Conservation (phyloP, 2,329 filamentous ascomycete genomes). For the Pyrenophora graminea region DNA sequence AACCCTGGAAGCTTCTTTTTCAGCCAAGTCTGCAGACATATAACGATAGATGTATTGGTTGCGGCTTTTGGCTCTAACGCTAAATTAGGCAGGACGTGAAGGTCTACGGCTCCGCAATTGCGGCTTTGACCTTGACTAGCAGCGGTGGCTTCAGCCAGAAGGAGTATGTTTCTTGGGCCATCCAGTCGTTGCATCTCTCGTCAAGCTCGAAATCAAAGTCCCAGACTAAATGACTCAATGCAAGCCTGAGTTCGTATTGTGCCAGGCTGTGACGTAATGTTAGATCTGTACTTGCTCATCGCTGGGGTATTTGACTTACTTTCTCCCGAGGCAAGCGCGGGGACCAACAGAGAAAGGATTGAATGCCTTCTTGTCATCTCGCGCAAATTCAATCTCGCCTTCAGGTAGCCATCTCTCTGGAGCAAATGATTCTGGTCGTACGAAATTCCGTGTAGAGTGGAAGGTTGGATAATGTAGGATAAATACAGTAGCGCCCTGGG, state of each 20-base stretch:
- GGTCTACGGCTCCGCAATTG: background rate
- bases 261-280: background rate
- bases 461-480: slow-evolving; percentile 5
- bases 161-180: slow-evolving; percentile 2
- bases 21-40: too few species aligned
- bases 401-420: slow-evolving; percentile 5
- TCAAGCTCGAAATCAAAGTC: slow-evolving; percentile 2
- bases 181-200: slow-evolving; percentile 1
- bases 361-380: slow-evolving; percentile 7
- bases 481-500: background rate
- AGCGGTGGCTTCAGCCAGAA: slow-evolving; percentile 9
- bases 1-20: too few species aligned
- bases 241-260: slow-evolving; percentile 5
- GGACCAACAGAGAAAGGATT: slow-evolving; percentile 4
- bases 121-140: background rate
- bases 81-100: background rate
- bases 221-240: slow-evolving; percentile 1
- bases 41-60: too few species aligned
- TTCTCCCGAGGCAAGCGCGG: slow-evolving; percentile 8
- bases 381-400: background rate
- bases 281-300: background rate
- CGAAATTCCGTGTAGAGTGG: slow-evolving; percentile 5
- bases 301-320: background rate
- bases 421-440: background rate
- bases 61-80: too few species aligned